phyloP scores from a whole-genome alignment of 257 asterid species.

The Nicotiana tabacum region DNA sequence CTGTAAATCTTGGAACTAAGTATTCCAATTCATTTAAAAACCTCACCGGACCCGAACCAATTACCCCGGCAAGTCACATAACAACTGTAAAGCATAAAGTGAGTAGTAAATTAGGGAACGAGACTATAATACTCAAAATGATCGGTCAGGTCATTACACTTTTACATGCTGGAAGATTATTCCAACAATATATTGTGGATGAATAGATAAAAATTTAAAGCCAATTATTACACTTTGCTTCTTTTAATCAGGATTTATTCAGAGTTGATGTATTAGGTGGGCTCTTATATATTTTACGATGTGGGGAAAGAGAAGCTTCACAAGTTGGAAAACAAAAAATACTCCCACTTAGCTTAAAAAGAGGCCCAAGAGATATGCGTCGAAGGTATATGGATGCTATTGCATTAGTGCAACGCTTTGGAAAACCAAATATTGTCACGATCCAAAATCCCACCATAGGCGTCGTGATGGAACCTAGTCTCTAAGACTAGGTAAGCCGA shows the following conservation, averaged over 20 bases:
- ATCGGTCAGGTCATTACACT: neutral
- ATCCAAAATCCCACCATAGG: too few species aligned
- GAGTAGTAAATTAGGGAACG: too few species aligned
- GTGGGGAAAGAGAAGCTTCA: neutral
- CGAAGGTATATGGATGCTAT: neutral
- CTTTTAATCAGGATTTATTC: neutral
- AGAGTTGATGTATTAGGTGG: neutral
- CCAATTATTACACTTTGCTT: neutral
- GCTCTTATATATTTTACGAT: neutral
- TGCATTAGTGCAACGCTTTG: neutral
- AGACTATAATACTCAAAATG: too few species aligned
- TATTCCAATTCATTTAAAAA: too few species aligned
- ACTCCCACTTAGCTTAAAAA: neutral
- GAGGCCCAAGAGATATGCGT: neutral
- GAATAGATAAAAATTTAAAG: neutral
- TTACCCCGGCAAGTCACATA: too few species aligned
- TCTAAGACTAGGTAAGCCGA: too few species aligned
- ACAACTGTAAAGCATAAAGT: too few species aligned
- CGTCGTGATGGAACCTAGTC: too few species aligned
- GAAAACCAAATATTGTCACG: neutral
- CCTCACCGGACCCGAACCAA: too few species aligned
- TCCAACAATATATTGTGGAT: neutral
- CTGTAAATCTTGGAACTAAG: too few species aligned
- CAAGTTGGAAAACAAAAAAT: neutral
- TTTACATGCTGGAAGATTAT: neutral